phyloP scores from a whole-genome alignment of 306 rosid species.

The Psophocarpus tetragonolobus region DNA sequence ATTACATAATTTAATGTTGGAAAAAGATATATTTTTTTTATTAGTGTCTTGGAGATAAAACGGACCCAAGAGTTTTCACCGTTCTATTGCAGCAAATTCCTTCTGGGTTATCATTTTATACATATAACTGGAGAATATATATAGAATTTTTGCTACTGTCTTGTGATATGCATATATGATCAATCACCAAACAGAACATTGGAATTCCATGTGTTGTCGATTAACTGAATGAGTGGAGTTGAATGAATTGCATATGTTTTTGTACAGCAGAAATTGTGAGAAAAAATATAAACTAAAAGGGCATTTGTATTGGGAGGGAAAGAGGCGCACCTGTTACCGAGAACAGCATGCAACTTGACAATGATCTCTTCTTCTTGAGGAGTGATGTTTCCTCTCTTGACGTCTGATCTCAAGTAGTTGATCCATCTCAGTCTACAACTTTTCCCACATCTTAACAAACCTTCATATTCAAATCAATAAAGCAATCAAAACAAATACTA shows the following conservation, averaged over 20 bases:
- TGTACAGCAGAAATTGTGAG: neutral
- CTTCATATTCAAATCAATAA: constrained; percentile 29
- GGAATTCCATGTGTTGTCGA: neutral
- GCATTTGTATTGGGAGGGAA: neutral
- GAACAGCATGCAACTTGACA: constrained; percentile 67
- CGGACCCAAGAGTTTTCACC: neutral
- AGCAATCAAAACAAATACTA: neutral
- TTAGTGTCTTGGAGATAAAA: neutral
- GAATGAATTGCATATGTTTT: neutral
- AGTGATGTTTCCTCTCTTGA: constrained; percentile 90
- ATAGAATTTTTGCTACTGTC: neutral
- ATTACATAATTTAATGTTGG: neutral
- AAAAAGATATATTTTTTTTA: neutral
- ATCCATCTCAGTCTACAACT: constrained; percentile 95
- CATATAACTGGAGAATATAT: no score
- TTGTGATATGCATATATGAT: neutral
- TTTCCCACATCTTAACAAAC: constrained; percentile 76
- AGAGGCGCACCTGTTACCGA: constrained; percentile 68
- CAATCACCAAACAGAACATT: neutral
- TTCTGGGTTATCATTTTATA: neutral
- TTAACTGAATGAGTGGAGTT: neutral
- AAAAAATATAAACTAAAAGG: neutral
- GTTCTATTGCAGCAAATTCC: neutral
- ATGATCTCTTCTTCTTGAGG: constrained; percentile 82
- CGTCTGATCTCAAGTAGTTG: constrained; percentile 74